A percentile compares a stretch with the other conserved stretches of the same genome.
Evolutionary conservation across 352 stramenopile species (phyloP).

Genomic region (Globisporangium spinosum): DNA sequence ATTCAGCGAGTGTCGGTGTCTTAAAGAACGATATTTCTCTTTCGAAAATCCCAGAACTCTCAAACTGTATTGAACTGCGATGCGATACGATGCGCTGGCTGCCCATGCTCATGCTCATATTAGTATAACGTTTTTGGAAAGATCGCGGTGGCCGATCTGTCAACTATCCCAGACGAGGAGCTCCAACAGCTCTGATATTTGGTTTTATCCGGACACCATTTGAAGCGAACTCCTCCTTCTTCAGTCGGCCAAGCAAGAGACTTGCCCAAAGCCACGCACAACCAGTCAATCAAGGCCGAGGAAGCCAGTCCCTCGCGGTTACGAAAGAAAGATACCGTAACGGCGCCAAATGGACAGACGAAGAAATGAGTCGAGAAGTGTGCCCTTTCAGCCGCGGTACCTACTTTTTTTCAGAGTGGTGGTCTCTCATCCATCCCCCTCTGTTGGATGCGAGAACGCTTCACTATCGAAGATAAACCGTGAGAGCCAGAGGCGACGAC

Average conservation of each 20-base stretch:
- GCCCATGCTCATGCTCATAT: too few species aligned
- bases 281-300: not conserved
- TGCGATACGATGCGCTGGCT: not conserved
- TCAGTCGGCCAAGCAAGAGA: not conserved
- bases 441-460: not conserved
- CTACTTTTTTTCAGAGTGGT: not conserved
- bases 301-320: not conserved
- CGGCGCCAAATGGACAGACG: not conserved
- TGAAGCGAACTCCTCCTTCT: not conserved
- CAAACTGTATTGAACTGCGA: not conserved
- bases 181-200: not conserved
- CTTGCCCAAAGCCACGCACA: not conserved
- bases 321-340: not conserved
- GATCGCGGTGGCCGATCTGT: not conserved
- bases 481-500: constrained; percentile 2
- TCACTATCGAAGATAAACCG: not conserved
- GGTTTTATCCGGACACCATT: not conserved
- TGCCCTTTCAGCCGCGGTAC: not conserved
- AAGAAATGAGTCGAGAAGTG: not conserved
- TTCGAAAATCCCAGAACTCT: not conserved
- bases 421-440: not conserved
- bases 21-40: not conserved
- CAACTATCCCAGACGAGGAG: not conserved
- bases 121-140: not conserved
- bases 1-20: not conserved